Conservation (phyloP, 257 asterid species). For the Solanum tacnaense region DNA sequence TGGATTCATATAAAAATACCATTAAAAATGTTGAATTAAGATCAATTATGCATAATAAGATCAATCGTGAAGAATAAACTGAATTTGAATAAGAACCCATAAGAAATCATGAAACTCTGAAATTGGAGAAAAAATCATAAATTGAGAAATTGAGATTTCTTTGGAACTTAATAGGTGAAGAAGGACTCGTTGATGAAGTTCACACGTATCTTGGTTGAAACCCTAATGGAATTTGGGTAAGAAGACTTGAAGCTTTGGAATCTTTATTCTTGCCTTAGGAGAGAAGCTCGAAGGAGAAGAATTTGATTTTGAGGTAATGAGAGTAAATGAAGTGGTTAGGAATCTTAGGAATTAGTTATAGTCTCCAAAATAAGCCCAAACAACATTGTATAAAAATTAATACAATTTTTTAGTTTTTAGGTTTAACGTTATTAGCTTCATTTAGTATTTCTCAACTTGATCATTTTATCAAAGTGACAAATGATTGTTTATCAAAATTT, state of each 20-base stretch:
- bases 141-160: background rate
- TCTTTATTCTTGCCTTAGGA: background rate
- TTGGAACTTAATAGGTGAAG: background rate
- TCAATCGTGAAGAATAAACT: background rate
- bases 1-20: background rate
- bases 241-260: background rate
- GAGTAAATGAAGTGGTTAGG: background rate
- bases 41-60: background rate
- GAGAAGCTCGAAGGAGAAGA: background rate
- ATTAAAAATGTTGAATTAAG: background rate
- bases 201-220: background rate
- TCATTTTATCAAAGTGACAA: background rate
- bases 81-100: background rate
- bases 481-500: background rate
- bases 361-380: background rate
- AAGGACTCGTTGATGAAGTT: background rate
- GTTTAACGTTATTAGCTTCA: background rate
- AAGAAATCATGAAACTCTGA: background rate
- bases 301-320: background rate
- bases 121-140: background rate
- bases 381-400: no score
- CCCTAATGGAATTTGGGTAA: no score
- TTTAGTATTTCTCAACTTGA: background rate
- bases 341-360: background rate
- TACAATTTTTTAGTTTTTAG: no score